These are phyloP conservation scores for Cladosporium sp. DNA, from an alignment of 2,329 filamentous ascomycete genomes.

Conservation along the genomic window DNA sequence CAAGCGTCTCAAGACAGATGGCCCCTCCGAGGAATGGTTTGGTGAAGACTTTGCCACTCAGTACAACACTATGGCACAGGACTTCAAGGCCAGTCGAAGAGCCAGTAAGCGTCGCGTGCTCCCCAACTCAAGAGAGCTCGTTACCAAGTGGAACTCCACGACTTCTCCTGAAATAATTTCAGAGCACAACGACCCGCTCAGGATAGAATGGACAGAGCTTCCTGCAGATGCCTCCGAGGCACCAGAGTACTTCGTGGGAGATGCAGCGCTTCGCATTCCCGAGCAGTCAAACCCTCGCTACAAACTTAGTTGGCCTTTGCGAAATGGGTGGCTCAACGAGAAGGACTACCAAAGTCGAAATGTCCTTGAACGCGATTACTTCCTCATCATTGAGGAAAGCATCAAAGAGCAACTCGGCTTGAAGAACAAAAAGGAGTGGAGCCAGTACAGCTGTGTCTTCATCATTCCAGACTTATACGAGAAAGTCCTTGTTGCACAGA, in stretches of 20 bases:
- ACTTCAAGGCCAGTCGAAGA: slow-evolving; percentile 87
- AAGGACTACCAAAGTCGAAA: slow-evolving; percentile 79
- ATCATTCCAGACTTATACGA: slow-evolving; percentile 97
- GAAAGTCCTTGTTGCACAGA: slow-evolving; percentile 82
- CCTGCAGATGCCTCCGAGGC: slow-evolving; percentile 58
- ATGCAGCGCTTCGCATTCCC: slow-evolving; percentile 79
- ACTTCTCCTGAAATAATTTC: slow-evolving; percentile 83
- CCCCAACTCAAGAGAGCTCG: slow-evolving; percentile 95
- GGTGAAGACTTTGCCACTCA: slow-evolving; percentile 73
- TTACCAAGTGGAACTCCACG: slow-evolving; percentile 88
- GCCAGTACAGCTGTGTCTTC: slow-evolving; percentile 93
- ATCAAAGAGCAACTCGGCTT: slow-evolving; percentile 82
- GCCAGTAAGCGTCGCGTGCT: slow-evolving; percentile 91
- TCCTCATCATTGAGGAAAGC: slow-evolving; percentile 80
- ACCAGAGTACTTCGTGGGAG: slow-evolving; percentile 78
- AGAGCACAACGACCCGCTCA: slow-evolving; percentile 90
- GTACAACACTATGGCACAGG: slow-evolving; percentile 79
- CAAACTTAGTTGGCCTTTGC: slow-evolving; percentile 89
- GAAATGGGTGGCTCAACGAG: slow-evolving; percentile 85
- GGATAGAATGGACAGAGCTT: slow-evolving; percentile 94
- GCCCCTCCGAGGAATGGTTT: slow-evolving; percentile 75
- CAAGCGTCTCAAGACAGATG: slow-evolving; percentile 64
- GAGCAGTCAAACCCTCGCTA: slow-evolving; percentile 88
- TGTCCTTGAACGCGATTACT: slow-evolving; percentile 81
- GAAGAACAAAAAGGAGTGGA: slow-evolving; percentile 75